Base-by-base conservation (phyloP, 352 stramenopile genomes). In the Phytophthora tubulina region DNA sequence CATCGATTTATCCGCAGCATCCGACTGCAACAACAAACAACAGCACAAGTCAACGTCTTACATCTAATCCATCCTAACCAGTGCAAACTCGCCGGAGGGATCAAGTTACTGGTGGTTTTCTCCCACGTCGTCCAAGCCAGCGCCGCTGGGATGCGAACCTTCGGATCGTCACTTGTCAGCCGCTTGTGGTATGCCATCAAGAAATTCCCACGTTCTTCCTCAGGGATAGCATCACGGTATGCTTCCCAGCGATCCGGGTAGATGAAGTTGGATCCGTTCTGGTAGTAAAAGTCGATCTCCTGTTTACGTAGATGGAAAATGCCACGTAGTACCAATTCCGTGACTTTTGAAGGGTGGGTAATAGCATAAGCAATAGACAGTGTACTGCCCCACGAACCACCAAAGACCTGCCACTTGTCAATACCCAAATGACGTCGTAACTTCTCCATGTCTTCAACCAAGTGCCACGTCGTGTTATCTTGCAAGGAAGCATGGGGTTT, bases 201-300 rank as follows among this genome's bases (percentile, higher is more conserved):
- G 35, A 96, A 93, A 53, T 93, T 80, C 38, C 83, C 78, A 48
- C 89, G 89, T 63, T 98, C 93, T 36, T 88, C 81, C 45, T 91
- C 82, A 0, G 94, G 93, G 58, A 98, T 98, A 2, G 86, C 83
- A 17, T 94, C 82, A 33, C 89, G 88, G 66, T 97, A 98, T 3
- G 81, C 85, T 67, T 98, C 92, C 93, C 93, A 98, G 11, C 86
- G 86, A 70, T 98, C 91, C 2, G 93, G 93, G 69, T 96, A 98
- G 48, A 98, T 79, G 74, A 95, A 97, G 55, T 75, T 95, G n/a
- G 91, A 87, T 4, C 90, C 93, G 49, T 84, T 77, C 75, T 97
- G 86, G 67, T 98, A 98, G 68, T 98, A 91, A 77, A 97, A 98
- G 72, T 98, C 85, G 55, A 98, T 93, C 73, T 98, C 95, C 32